A percentile compares a stretch with the other conserved stretches of the same genome.
phyloP scores from a whole-genome alignment of 163 green algal genomes.

The Scenedesmus sp. region DNA sequence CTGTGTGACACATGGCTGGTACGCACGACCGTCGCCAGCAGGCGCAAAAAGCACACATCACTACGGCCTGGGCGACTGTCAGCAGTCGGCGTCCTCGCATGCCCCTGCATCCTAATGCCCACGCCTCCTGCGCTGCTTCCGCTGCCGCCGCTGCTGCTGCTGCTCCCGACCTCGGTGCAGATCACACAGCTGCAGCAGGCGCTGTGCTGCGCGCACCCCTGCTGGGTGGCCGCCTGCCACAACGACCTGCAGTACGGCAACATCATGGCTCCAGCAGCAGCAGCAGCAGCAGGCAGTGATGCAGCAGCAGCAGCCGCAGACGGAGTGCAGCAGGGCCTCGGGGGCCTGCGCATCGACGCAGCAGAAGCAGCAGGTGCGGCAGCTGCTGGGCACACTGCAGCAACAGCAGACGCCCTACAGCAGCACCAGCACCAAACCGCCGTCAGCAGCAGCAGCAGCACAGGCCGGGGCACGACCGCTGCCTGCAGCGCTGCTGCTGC shows the following conservation, averaged over 20 bases:
- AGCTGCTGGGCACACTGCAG: too few species aligned
- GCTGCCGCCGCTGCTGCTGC: neutral
- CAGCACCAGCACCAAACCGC: neutral
- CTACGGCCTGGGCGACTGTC: too few species aligned
- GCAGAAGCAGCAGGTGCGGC: too few species aligned
- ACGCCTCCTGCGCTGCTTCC: too few species aligned
- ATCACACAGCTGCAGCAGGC: slow-evolving; percentile 1
- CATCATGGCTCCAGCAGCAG: slow-evolving; percentile 28
- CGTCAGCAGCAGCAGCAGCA: neutral
- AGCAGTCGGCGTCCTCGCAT: too few species aligned
- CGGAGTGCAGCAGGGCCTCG: too few species aligned
- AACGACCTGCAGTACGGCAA: slow-evolving; percentile 26
- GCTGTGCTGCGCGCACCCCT: neutral
- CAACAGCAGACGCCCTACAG: too few species aligned
- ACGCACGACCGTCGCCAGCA: too few species aligned
- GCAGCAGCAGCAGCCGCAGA: neutral
- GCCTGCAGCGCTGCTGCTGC: neutral
- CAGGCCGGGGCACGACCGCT: neutral
- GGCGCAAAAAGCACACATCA: too few species aligned
- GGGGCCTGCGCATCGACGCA: neutral
- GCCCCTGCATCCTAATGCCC: too few species aligned
- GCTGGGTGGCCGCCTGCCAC: neutral
- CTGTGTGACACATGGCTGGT: too few species aligned
- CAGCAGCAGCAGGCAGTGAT: neutral
- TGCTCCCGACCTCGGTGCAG: neutral